Conservation (phyloP, 2,329 filamentous ascomycete species). For the Trichoderma oligosporum region DNA sequence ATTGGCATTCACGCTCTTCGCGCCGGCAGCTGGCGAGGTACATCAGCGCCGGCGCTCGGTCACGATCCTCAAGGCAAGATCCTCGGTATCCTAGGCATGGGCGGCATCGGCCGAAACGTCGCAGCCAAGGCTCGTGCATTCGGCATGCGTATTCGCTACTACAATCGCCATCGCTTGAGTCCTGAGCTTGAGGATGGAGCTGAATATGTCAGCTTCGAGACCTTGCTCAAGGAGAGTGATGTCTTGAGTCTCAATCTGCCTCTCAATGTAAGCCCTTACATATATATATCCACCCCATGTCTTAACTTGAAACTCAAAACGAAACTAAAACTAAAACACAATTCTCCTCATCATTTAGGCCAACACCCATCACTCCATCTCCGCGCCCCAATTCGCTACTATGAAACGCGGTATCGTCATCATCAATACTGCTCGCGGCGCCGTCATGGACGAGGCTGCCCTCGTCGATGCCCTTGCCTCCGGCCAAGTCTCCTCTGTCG, state of each 20-base stretch:
- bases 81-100: conserved; percentile 81
- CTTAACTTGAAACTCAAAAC: background rate
- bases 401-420: conserved; percentile 78
- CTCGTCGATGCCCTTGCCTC: conserved; percentile 68
- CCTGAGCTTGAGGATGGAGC: conserved; percentile 56
- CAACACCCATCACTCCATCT: conserved; percentile 72
- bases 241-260: conserved; percentile 78
- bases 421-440: conserved; percentile 78
- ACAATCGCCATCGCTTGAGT: conserved; percentile 63
- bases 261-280: conserved; percentile 64
- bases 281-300: background rate
- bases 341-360: conserved; percentile 32
- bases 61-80: conserved; percentile 76
- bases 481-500: conserved; percentile 66
- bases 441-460: conserved; percentile 76
- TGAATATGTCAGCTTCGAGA: conserved; percentile 69
- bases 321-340: too few relatives aligned
- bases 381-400: conserved; percentile 62
- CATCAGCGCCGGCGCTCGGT: conserved; percentile 55
- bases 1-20: conserved; percentile 62
- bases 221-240: conserved; percentile 65
- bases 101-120: conserved; percentile 75
- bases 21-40: conserved; percentile 63
- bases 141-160: conserved; percentile 70
- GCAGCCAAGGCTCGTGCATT: conserved; percentile 71